Conservation (phyloP, 2,329 filamentous ascomycete species). For the Phialophora expanda region DNA sequence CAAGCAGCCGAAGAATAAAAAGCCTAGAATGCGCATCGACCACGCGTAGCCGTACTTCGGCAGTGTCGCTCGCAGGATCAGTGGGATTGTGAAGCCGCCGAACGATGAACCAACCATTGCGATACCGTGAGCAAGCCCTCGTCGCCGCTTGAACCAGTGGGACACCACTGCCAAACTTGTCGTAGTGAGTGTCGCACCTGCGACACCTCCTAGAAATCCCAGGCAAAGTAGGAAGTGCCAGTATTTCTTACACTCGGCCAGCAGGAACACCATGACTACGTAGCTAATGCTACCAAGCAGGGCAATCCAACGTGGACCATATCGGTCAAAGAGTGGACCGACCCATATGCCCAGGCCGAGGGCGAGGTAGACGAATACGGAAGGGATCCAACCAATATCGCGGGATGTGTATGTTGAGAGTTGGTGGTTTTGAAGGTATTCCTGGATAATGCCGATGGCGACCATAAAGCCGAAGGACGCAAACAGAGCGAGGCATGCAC, state of each 20-base stretch:
- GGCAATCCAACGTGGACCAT: conserved; percentile 52
- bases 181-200: conserved; percentile 47
- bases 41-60: conserved; percentile 45
- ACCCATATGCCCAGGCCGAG: conserved; percentile 56
- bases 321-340: conserved; percentile 56
- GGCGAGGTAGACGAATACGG: conserved; percentile 53
- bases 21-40: conserved; percentile 47
- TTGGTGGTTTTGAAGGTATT: conserved; percentile 55
- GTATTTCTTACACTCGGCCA: conserved; percentile 55
- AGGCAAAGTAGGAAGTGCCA: conserved; percentile 57
- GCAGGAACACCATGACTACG: conserved; percentile 51
- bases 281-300: conserved; percentile 48
- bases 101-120: conserved; percentile 49
- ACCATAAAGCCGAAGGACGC: conserved; percentile 56
- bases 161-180: conserved; percentile 47
- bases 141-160: conserved; percentile 49
- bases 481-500: conserved; percentile 47
- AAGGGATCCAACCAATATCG: conserved; percentile 58
- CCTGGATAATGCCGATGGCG: conserved; percentile 56
- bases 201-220: conserved; percentile 45
- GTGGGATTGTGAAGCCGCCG: conserved; percentile 47
- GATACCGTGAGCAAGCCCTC: conserved; percentile 48
- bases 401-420: conserved; percentile 50
- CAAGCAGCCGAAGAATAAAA: conserved; percentile 47
- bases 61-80: conserved; percentile 45